Conservation (phyloP, 306 rosid species). For the Trifolium repens region DNA sequence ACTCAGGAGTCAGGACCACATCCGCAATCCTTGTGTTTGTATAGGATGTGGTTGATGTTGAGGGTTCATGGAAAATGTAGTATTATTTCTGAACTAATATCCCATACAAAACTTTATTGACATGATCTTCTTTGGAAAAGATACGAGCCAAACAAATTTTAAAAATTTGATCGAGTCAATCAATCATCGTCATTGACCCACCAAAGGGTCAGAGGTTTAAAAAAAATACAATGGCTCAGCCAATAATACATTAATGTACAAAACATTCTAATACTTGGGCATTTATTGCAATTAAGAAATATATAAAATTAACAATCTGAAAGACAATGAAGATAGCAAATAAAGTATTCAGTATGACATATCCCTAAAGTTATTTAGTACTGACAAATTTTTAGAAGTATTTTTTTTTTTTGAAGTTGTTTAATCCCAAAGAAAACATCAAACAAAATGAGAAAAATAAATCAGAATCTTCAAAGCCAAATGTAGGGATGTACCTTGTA, state of each 20-base stretch:
- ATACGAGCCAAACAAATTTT: constrained; percentile 13
- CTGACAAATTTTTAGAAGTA: neutral
- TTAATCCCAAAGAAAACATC: constrained; percentile 15
- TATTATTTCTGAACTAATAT: constrained; percentile 1
- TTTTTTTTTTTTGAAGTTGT: neutral
- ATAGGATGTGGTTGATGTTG: neutral
- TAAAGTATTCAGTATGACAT: neutral
- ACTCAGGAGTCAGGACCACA: neutral
- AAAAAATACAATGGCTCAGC: constrained; percentile 3
- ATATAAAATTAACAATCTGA: constrained; percentile 16
- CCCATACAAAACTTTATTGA: constrained; percentile 14
- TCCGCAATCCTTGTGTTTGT: constrained; percentile 5
- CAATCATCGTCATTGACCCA: constrained; percentile 12
- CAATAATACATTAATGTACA: neutral
- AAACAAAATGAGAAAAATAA: constrained; percentile 27
- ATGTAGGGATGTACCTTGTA: constrained; percentile 57
- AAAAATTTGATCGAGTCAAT: neutral
- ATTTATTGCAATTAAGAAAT: neutral
- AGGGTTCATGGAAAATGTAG: constrained; percentile 7
- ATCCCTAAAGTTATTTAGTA: constrained; percentile 13
- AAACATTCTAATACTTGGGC: constrained; percentile 31
- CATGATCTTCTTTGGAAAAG: constrained; percentile 8
- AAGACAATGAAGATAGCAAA: constrained; percentile 20
- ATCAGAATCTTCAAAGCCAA: neutral
- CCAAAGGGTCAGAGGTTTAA: neutral